Conservation (phyloP, 108 stramenopile species). For the Aureococcus anophagefferens region DNA sequence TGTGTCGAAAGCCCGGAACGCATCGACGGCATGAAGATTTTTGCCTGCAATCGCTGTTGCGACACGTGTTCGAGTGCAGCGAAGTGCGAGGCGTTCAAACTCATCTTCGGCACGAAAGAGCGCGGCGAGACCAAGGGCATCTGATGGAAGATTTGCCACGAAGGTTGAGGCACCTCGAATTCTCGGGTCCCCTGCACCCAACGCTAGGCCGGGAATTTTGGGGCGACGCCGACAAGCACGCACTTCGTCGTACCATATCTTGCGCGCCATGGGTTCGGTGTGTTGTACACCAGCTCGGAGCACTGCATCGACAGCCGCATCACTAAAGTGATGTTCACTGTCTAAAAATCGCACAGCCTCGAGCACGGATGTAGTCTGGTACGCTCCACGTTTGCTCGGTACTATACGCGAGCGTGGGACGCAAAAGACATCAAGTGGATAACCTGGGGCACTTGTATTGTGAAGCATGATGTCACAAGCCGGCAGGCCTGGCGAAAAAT, state of each 20-base stretch:
- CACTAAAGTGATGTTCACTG: slow-evolving; percentile 29
- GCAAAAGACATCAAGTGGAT: no score
- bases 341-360: slow-evolving; percentile 36
- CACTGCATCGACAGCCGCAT: slow-evolving; percentile 24
- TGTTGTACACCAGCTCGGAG: slow-evolving; percentile 5
- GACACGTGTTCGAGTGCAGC: slow-evolving; percentile 27
- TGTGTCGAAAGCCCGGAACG: slow-evolving; percentile 86
- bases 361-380: slow-evolving; percentile 24
- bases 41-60: slow-evolving; percentile 26
- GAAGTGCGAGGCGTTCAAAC: slow-evolving; percentile 36
- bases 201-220: no score
- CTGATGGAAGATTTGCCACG: no score
- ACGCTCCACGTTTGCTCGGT: not conserved
- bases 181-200: slow-evolving; percentile 21
- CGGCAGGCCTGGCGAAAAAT: no score
- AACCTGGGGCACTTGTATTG: no score
- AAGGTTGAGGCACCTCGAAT: no score
- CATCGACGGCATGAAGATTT: slow-evolving; percentile 57
- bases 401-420: no score
- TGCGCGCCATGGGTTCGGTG: slow-evolving; percentile 10
- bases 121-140: no score
- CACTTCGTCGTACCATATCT: slow-evolving; percentile 43
- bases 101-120: slow-evolving; percentile 35
- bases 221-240: slow-evolving; percentile 40
- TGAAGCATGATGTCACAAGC: no score